Evolutionary conservation across 179 eudicot species (phyloP).

Genomic region (Nepenthes alata): DNA sequence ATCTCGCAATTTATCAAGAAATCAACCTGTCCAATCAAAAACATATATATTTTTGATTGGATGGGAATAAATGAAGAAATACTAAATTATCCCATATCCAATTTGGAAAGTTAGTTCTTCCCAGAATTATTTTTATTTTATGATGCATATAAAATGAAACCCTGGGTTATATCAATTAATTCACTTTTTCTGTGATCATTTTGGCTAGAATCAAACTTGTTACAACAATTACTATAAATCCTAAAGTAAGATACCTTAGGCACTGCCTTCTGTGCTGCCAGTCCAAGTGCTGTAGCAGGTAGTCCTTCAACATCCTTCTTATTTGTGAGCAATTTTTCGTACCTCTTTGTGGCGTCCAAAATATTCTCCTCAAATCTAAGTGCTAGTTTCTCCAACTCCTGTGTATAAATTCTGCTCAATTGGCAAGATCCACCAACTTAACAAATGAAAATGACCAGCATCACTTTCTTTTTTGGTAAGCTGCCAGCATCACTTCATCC

Average conservation of each 20-base stretch:
- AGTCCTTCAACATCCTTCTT: constrained; percentile 16
- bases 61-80: neutral
- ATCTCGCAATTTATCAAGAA: neutral
- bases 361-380: constrained; percentile 15
- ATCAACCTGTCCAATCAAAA: neutral
- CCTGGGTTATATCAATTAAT: neutral
- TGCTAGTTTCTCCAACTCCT: constrained; percentile 17
- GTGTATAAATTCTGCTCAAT: neutral
- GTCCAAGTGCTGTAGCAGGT: constrained; percentile 16
- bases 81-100: neutral
- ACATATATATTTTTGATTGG: neutral
- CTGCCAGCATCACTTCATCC: no score
- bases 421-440: neutral
- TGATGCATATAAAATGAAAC: neutral
- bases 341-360: constrained; percentile 14
- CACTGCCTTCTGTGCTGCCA: constrained; percentile 17
- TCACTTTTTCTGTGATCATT: neutral
- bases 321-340: constrained; percentile 12
- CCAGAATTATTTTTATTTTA: neutral
- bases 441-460: neutral
- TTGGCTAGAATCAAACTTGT: no score
- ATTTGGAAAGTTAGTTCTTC: neutral
- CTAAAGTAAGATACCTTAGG: constrained; percentile 6
- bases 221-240: no score
- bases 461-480: no score